These are phyloP conservation scores for Lavandula angustifolia DNA, from an alignment of 257 asterid genomes.

Conservation along the genomic window DNA sequence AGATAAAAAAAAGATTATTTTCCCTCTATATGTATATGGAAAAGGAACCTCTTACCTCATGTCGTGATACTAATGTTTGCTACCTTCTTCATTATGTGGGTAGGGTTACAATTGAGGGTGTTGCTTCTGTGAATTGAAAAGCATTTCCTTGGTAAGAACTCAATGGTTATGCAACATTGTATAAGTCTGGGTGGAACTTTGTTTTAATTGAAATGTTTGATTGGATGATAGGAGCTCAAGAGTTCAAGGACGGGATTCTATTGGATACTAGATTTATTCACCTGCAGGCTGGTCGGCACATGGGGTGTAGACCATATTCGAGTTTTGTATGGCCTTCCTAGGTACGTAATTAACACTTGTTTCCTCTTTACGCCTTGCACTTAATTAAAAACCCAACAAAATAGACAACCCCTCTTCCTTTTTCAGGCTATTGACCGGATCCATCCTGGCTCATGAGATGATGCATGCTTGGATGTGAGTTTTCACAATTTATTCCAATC, in stretches of 20 bases:
- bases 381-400: background rate
- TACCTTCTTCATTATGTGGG: slow-evolving; percentile 77
- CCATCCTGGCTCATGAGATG: slow-evolving; percentile 98
- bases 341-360: slow-evolving; percentile 50
- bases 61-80: no score
- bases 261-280: slow-evolving; percentile 85
- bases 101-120: slow-evolving; percentile 76
- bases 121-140: slow-evolving; percentile 93
- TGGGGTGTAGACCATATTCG: slow-evolving; percentile 97
- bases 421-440: slow-evolving; percentile 79
- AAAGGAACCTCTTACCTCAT: no score
- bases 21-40: no score
- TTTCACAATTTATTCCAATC: background rate
- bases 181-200: background rate
- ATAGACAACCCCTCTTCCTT: background rate
- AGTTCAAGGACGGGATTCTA: slow-evolving; percentile 78
- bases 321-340: slow-evolving; percentile 88
- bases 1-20: no score
- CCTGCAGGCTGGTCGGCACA: slow-evolving; percentile 62
- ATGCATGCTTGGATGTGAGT: slow-evolving; percentile 93
- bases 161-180: slow-evolving; percentile 2
- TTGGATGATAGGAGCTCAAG: slow-evolving; percentile 60
- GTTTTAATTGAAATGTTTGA: background rate
- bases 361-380: slow-evolving; percentile 1
- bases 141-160: slow-evolving; percentile 65